Percentiles rank a stretch among this genome's conserved stretches.
These are phyloP conservation scores for Trichoderma semiorbis DNA, from an alignment of 2,329 filamentous ascomycete species.

Conservation along the genomic window DNA sequence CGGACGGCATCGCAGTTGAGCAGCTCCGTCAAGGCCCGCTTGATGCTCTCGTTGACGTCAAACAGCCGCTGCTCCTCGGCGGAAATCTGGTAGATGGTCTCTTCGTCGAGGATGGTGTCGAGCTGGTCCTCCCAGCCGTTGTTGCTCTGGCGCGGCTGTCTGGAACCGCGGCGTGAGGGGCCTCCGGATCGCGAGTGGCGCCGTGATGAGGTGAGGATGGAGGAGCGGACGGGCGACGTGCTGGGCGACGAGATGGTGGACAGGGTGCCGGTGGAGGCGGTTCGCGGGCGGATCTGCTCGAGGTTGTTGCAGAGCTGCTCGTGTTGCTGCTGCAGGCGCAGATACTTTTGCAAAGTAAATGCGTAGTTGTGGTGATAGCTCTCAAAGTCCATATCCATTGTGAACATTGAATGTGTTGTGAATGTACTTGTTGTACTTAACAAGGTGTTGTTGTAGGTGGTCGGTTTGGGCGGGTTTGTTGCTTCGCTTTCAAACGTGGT, in stretches of 20 bases:
- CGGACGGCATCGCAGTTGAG: constrained; percentile 58
- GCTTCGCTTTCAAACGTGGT: constrained; percentile 18
- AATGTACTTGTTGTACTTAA: background rate
- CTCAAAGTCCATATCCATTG: constrained; percentile 34
- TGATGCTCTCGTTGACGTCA: constrained; percentile 58
- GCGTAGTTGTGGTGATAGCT: constrained; percentile 37
- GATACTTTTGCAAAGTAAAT: constrained; percentile 52
- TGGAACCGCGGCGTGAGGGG: constrained; percentile 19
- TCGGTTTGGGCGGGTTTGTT: background rate
- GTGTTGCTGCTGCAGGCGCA: constrained; percentile 52
- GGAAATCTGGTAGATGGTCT: constrained; percentile 47
- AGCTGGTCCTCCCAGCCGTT: constrained; percentile 35
- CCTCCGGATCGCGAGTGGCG: constrained; percentile 24
- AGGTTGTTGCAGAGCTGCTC: constrained; percentile 51
- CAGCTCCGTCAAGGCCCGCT: constrained; percentile 58
- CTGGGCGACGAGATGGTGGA: constrained; percentile 49
- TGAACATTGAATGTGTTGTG: constrained; percentile 12
- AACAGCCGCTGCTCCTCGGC: constrained; percentile 52
- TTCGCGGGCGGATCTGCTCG: constrained; percentile 47
- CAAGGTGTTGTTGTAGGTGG: background rate
- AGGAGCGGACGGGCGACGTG: constrained; percentile 55
- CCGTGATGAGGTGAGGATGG: constrained; percentile 35
- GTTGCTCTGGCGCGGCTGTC: constrained; percentile 29
- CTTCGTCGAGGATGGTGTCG: constrained; percentile 46
- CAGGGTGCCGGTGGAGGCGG: constrained; percentile 30